Percentiles rank a stretch among this genome's conserved stretches.
These are phyloP conservation scores for Candida pseudoviswanathii DNA, from an alignment of 1,139 yeast species.

Conservation along the genomic window DNA sequence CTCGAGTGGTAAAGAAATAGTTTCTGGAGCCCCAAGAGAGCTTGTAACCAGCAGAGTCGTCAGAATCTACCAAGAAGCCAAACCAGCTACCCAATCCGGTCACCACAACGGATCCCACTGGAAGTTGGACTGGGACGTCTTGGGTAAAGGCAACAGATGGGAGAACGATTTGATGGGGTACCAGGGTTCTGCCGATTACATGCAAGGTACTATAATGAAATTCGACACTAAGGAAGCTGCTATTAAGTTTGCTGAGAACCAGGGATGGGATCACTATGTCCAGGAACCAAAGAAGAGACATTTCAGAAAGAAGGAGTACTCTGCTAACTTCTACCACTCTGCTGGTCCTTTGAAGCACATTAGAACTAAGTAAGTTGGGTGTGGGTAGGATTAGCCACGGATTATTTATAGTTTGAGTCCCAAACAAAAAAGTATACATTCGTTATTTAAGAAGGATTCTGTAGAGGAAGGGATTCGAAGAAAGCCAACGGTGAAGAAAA, in stretches of 20 bases:
- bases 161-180: constrained; percentile 89
- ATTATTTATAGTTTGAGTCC: too few species aligned
- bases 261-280: constrained; percentile 83
- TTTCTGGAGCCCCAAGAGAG: constrained; percentile 82
- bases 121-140: constrained; percentile 85
- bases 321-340: constrained; percentile 70
- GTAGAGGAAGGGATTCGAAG: too few species aligned
- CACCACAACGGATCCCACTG: constrained; percentile 57
- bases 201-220: constrained; percentile 83
- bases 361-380: constrained; percentile 62
- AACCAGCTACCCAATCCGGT: constrained; percentile 84
- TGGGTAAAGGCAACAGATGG: constrained; percentile 82
- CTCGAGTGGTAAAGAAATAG: constrained; percentile 51
- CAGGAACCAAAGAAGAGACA: constrained; percentile 79
- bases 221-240: constrained; percentile 81
- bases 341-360: constrained; percentile 77
- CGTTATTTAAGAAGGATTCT: background rate
- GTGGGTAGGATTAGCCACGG: too few species aligned
- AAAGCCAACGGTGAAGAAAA: too few species aligned
- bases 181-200: constrained; percentile 77
- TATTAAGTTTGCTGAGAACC: constrained; percentile 75
- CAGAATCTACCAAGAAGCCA: constrained; percentile 75
- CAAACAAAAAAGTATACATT: background rate
- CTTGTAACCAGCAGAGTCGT: constrained; percentile 65
- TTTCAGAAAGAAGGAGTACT: constrained; percentile 75